Conservation (phyloP, 805 yeast genomes). For the Monosporozyma aerobia region DNA sequence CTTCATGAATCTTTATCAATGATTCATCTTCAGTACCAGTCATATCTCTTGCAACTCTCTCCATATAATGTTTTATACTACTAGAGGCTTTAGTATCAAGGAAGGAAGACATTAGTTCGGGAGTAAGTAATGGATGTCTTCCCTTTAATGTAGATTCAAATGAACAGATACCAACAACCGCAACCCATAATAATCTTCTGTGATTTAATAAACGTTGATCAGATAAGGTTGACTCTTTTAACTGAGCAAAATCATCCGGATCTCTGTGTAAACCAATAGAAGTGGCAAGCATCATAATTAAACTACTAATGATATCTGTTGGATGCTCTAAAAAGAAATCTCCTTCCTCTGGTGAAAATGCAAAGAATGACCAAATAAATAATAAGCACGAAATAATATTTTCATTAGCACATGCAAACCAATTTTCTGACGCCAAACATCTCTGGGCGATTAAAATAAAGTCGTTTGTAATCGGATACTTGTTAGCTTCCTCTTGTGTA, state of each 20-base stretch:
- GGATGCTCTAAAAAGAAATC: slow-evolving; percentile 29
- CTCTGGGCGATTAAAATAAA: slow-evolving; percentile 21
- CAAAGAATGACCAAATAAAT: slow-evolving; percentile 28
- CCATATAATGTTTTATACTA: slow-evolving; percentile 13
- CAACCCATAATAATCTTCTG: slow-evolving; percentile 26
- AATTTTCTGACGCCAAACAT: slow-evolving; percentile 23
- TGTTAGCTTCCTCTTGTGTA: slow-evolving; percentile 13
- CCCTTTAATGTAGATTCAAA: slow-evolving; percentile 27
- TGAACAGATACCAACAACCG: slow-evolving; percentile 18
- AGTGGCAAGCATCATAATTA: slow-evolving; percentile 23
- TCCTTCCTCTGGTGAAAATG: slow-evolving; percentile 29
- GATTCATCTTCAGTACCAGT: slow-evolving; percentile 6
- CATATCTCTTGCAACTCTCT: slow-evolving; percentile 16
- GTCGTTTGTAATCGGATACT: slow-evolving; percentile 22
- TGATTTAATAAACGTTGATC: slow-evolving; percentile 20
- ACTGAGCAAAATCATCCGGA: slow-evolving; percentile 23
- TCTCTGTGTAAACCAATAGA: slow-evolving; percentile 29
- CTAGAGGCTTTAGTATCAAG: slow-evolving; percentile 14
- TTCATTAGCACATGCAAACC: slow-evolving; percentile 27
- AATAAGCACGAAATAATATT: slow-evolving; percentile 23
- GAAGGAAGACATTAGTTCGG: slow-evolving; percentile 13
- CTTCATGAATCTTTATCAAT: slow-evolving; percentile 15
- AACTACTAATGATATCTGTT: slow-evolving; percentile 26
- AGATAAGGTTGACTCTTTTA: slow-evolving; percentile 10
- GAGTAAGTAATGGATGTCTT: slow-evolving; percentile 18